Evolutionary conservation across 1,284 basidiomycete species (phyloP).

Genomic region (Mycosarcoma mackinlayi): DNA sequence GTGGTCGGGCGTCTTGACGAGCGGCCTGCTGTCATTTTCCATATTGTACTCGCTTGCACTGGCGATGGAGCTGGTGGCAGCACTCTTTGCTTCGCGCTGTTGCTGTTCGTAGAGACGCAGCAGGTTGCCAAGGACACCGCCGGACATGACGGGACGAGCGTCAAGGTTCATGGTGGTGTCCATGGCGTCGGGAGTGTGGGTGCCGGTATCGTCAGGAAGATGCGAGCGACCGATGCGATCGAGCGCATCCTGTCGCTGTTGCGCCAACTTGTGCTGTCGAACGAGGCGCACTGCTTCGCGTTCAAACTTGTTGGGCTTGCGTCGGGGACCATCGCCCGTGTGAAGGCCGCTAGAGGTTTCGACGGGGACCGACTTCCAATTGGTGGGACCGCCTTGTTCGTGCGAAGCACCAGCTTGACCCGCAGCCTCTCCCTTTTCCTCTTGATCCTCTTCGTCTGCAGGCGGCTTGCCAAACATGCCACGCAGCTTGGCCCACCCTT

Average conservation of each 20-base stretch:
- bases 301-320: constrained; percentile 59
- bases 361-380: constrained; percentile 65
- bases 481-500: constrained; percentile 62
- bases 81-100: constrained; percentile 45
- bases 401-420: constrained; percentile 22
- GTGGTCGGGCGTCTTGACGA: constrained; percentile 22
- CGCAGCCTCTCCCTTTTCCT: constrained; percentile 45
- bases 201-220: constrained; percentile 55
- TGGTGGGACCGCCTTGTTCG: constrained; percentile 61
- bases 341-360: constrained; percentile 63
- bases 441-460: constrained; percentile 35
- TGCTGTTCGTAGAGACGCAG: constrained; percentile 66
- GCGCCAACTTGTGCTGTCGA: constrained; percentile 54
- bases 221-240: constrained; percentile 54
- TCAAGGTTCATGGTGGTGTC: constrained; percentile 62
- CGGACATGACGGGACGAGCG: constrained; percentile 54
- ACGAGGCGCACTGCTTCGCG: constrained; percentile 62
- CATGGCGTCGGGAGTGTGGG: constrained; percentile 59
- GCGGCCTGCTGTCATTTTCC: constrained; percentile 12
- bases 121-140: constrained; percentile 66
- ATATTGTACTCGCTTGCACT: constrained; percentile 36
- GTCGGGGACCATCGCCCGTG: constrained; percentile 52
- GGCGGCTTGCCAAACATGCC: constrained; percentile 49
- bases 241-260: constrained; percentile 47
- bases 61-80: constrained; percentile 42